Conservation (phyloP, 768 basidiomycete genomes). For the Trametes cingulata region DNA sequence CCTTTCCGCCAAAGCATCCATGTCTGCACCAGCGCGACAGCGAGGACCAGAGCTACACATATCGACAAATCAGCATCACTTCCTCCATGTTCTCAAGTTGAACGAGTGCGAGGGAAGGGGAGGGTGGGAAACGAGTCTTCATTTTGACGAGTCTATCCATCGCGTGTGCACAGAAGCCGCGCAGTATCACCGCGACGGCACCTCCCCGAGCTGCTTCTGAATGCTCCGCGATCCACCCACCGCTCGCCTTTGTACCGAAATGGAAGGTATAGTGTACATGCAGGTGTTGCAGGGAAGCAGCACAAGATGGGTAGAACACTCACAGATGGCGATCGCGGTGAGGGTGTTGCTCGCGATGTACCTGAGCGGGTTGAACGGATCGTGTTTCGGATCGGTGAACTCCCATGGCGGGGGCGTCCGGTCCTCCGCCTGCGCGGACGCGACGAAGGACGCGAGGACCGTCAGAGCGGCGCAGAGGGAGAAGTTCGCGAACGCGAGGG, state of each 20-base stretch:
- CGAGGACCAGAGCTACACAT: slow-evolving; percentile 25
- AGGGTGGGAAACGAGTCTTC: not conserved
- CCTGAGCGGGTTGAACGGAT: slow-evolving; percentile 52
- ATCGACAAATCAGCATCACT: not conserved
- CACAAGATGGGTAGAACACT: slow-evolving; percentile 12
- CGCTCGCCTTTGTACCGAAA: not conserved
- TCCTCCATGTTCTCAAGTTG: not conserved
- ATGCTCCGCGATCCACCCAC: too few species aligned
- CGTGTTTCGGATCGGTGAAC: slow-evolving; percentile 48
- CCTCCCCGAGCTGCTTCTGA: too few species aligned
- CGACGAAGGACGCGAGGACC: not conserved
- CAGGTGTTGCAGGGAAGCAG: not conserved
- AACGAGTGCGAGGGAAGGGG: not conserved
- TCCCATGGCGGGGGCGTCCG: slow-evolving; percentile 35
- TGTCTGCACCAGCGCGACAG: slow-evolving; percentile 45
- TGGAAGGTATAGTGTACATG: slow-evolving; percentile 5
- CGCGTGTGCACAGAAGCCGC: not conserved
- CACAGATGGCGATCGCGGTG: slow-evolving; percentile 52
- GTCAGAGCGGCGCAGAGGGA: slow-evolving; percentile 3
- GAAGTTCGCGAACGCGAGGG: not conserved
- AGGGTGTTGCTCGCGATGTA: slow-evolving; percentile 58
- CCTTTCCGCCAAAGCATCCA: slow-evolving; percentile 45
- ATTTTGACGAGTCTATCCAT: not conserved
- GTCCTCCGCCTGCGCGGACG: slow-evolving; percentile 29
- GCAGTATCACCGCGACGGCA: not conserved